These are phyloP conservation scores for Lyophyllum semitale DNA, from an alignment of 768 basidiomycete genomes.

Conservation along the genomic window DNA sequence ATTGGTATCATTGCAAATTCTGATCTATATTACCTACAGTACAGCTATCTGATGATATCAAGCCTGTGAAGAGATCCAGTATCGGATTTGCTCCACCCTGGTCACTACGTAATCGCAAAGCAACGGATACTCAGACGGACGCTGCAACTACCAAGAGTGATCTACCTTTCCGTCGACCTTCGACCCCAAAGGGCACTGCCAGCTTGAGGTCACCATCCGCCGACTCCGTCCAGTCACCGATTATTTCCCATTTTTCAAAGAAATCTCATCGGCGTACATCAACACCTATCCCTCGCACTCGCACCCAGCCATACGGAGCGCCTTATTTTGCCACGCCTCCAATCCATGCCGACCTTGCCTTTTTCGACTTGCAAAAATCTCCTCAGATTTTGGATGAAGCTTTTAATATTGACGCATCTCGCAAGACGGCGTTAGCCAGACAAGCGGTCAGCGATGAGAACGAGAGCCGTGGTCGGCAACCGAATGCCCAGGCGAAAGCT, in stretches of 20 bases:
- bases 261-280: constrained; percentile 32
- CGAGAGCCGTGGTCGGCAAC: constrained; percentile 9
- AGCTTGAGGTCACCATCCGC: constrained; percentile 3
- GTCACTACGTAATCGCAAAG: constrained; percentile 11
- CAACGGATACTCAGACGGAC: constrained; percentile 2
- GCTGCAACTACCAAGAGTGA: neutral
- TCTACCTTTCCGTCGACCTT: constrained; percentile 22
- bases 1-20: neutral
- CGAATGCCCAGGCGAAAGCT: neutral
- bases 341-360: constrained; percentile 19
- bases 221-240: constrained; percentile 18
- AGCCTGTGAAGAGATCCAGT: constrained; percentile 4
- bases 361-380: constrained; percentile 22
- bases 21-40: neutral
- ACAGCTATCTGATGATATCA: neutral
- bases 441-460: constrained; percentile 1
- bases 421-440: neutral
- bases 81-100: constrained; percentile 10
- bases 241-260: constrained; percentile 24
- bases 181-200: constrained; percentile 17
- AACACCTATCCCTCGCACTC: constrained; percentile 28
- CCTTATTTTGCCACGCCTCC: constrained; percentile 48
- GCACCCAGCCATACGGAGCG: constrained; percentile 45
- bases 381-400: constrained; percentile 29
- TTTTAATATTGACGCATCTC: constrained; percentile 8